phyloP scores from a whole-genome alignment of 306 rosid genomes.

The Rosa rugosa region DNA sequence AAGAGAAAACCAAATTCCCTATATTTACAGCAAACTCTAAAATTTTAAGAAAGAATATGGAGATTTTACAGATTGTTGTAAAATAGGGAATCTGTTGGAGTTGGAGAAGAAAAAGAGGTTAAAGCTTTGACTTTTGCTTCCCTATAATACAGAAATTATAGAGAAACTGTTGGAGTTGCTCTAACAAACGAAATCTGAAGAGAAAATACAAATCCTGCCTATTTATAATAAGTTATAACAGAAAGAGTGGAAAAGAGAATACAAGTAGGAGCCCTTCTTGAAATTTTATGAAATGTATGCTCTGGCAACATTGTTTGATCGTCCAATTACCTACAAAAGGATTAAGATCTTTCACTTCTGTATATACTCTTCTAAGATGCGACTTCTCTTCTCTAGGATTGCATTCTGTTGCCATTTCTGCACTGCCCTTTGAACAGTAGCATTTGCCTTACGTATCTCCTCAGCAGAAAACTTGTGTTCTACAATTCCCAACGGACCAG shows the following conservation, averaged over 20 bases:
- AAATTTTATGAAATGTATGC: not conserved
- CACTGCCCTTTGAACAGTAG: slow-evolving; percentile 61
- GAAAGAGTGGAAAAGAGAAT: not conserved
- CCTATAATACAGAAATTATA: too few relatives aligned
- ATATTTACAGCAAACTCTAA: too few relatives aligned
- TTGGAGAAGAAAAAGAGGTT: too few relatives aligned
- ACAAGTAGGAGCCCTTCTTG: not conserved
- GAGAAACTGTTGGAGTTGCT: too few relatives aligned
- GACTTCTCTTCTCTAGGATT: slow-evolving; percentile 35
- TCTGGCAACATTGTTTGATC: not conserved
- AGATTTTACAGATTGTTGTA: too few relatives aligned
- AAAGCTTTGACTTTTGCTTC: too few relatives aligned
- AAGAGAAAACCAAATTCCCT: too few relatives aligned
- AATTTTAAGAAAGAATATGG: too few relatives aligned
- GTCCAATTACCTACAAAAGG: not conserved
- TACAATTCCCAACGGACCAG: slow-evolving; percentile 85
- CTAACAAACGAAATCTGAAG: not conserved
- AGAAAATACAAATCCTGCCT: not conserved
- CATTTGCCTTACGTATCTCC: slow-evolving; percentile 61
- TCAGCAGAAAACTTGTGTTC: slow-evolving; percentile 84
- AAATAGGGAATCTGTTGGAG: too few relatives aligned
- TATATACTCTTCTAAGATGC: slow-evolving; percentile 49
- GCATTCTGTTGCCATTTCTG: slow-evolving; percentile 71
- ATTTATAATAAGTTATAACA: not conserved
- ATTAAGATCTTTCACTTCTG: slow-evolving; percentile 34